Base-by-base conservation (phyloP, 805 yeast genomes). In the Saturnispora hagleri region DNA sequence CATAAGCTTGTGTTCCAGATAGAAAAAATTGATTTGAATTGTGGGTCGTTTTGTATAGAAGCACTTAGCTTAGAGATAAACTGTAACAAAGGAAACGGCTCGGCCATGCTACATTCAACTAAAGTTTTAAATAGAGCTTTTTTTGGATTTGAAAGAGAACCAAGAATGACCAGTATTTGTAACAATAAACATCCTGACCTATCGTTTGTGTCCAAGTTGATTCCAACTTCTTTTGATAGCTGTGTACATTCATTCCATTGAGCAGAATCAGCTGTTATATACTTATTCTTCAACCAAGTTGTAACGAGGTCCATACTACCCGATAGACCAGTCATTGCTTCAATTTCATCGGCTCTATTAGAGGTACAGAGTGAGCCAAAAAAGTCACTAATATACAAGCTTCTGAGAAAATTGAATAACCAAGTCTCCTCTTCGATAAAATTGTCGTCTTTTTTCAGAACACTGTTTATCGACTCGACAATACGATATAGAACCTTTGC, bases 401-500 rank as follows among this genome's bases (percentile, higher is more conserved):
- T 43, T 38, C 48, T 49, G 5, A 57, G 41, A 33, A 53, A 52
- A 8, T 28, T 28, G 3, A 58, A 18, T 8, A 58, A 18, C 50
- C 53, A 48, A 20, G 53, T 53, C 26, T 70, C 70, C 54, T 73
- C 72, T 43, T 69, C 62, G 12, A 46, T 17, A 8, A 48, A 46
- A n/a, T 34, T 20, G 8, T 24, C 36, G 13, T 31, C 15, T 10
- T 46, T 49, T 22, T 28, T 40, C 17, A 18, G 10, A 8, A 13
- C 35, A 9, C 51, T 35, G 12, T 48, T 36, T 12, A 53, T 53
- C 52, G 71, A 68, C 48, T 71, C 71, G 51, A 74, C 63, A 13
- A 75, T 70, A 56, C 73, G 69, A 48, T 66, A 65, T 28, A 77
- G 67, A 52, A 76, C 62, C 52, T 73, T 76, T 18, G 73, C 65